A percentile compares a stretch with the other conserved stretches of the same genome.
Conservation (phyloP, 306 rosid species). For the Canavalia gladiata region DNA sequence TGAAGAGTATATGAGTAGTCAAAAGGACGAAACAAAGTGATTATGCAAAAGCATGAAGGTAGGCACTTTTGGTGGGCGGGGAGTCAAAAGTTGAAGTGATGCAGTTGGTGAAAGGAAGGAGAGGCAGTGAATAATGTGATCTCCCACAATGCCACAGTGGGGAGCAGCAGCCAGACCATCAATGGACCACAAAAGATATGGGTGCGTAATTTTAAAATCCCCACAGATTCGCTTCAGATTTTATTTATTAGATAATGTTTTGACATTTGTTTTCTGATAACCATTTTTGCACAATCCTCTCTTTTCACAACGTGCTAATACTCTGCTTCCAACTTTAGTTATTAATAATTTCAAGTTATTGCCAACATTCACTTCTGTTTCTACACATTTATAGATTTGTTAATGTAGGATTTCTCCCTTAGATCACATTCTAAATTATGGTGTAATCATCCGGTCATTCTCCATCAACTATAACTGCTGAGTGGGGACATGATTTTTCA, state of each 20-base stretch:
- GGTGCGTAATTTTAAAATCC: constrained; percentile 1
- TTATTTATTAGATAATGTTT: constrained; percentile 9
- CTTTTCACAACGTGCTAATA: neutral
- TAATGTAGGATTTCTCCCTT: neutral
- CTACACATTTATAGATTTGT: neutral
- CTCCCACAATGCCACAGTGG: constrained; percentile 47
- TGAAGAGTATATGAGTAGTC: constrained; percentile 24
- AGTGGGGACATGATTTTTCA: neutral
- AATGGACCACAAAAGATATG: constrained; percentile 49
- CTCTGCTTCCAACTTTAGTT: neutral
- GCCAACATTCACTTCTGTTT: neutral
- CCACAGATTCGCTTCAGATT: constrained; percentile 29
- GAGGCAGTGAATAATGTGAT: constrained; percentile 37
- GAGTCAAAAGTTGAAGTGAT: constrained; percentile 48
- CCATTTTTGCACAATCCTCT: constrained; percentile 21
- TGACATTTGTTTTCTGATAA: neutral
- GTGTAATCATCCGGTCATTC: neutral
- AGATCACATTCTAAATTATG: neutral
- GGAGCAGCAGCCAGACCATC: constrained; percentile 57
- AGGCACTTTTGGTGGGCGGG: constrained; percentile 34
- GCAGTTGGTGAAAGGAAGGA: constrained; percentile 33
- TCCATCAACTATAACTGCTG: neutral
- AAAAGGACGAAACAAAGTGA: constrained; percentile 35
- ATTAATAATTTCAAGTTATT: neutral
- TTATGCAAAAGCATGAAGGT: constrained; percentile 36